Conservation (phyloP, 108 stramenopile species). For the Pseudonitzschia delicatissima region DNA sequence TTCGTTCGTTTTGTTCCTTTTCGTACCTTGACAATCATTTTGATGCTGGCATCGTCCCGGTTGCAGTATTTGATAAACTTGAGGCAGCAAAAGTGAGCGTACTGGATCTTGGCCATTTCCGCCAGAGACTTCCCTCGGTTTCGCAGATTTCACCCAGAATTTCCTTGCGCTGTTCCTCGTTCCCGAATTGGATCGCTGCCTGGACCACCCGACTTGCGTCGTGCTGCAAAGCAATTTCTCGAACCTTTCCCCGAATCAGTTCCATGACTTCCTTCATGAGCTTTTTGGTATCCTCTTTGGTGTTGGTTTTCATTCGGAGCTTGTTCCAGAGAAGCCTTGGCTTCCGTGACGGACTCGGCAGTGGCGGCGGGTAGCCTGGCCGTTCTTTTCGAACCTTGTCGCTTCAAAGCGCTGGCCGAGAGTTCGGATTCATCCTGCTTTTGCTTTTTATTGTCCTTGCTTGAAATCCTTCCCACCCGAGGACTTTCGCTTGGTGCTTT, state of each 20-base stretch:
- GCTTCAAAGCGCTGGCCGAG: constrained; percentile 44
- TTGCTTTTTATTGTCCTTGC: constrained; percentile 9
- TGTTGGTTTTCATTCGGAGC: constrained; percentile 73
- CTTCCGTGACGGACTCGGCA: constrained; percentile 61
- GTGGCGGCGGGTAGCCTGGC: constrained; percentile 79
- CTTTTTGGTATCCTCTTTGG: constrained; percentile 53
- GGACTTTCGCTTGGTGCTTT: constrained; percentile 8
- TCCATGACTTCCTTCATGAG: constrained; percentile 69
- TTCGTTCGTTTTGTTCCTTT: not conserved
- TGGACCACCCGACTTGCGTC: constrained; percentile 90
- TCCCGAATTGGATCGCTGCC: constrained; percentile 85
- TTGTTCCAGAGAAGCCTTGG: constrained; percentile 88
- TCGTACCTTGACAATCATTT: constrained; percentile 71
- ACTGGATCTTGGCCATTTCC: constrained; percentile 86
- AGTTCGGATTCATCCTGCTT: not conserved
- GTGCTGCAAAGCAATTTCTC: constrained; percentile 86
- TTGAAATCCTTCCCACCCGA: not conserved
- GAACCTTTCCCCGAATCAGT: constrained; percentile 68
- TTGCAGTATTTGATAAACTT: constrained; percentile 88
- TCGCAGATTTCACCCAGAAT: constrained; percentile 61
- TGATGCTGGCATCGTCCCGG: constrained; percentile 53
- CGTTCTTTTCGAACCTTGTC: constrained; percentile 83
- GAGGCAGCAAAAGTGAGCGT: constrained; percentile 88
- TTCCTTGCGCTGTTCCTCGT: constrained; percentile 45
- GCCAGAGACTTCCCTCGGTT: constrained; percentile 41